Evolutionary conservation across 345 rosid species (phyloP).

Genomic region (rapeseed (Brassica napus)): DNA sequence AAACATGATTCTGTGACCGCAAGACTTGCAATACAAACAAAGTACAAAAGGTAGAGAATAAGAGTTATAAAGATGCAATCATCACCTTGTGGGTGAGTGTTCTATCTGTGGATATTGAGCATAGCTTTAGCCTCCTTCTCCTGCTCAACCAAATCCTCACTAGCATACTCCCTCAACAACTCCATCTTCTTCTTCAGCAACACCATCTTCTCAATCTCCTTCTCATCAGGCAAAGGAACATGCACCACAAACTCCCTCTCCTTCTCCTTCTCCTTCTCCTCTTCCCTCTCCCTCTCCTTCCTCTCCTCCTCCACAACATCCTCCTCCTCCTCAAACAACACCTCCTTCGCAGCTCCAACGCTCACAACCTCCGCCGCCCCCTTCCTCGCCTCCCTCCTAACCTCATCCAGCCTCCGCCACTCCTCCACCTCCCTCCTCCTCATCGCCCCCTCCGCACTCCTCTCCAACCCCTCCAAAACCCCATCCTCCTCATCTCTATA

Average conservation of each 20-base stretch:
- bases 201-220: constrained; percentile 94
- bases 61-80: neutral
- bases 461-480: constrained; percentile 75
- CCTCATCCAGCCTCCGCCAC: constrained; percentile 81
- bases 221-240: constrained; percentile 86
- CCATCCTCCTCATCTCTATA: constrained; percentile 96
- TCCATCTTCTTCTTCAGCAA: constrained; percentile 93
- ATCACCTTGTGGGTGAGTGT: neutral
- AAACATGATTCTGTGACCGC: neutral
- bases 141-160: constrained; percentile 69
- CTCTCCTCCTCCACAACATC: constrained; percentile 80
- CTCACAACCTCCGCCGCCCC: constrained; percentile 80
- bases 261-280: constrained; percentile 52
- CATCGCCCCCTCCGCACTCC: constrained; percentile 58
- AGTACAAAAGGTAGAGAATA: constrained; percentile 6
- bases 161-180: constrained; percentile 68
- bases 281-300: constrained; percentile 57
- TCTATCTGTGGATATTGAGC: constrained; percentile 82
- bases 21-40: neutral
- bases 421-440: constrained; percentile 63
- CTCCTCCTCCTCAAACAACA: constrained; percentile 79
- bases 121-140: constrained; percentile 80
- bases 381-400: constrained; percentile 74
- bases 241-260: constrained; percentile 85
- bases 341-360: constrained; percentile 59